Evolutionary conservation across 225 moss, liverwort and hornwort species (phyloP), one percentile per base, ranked within the genome.

Genomic region (Anthoceros angustus): DNA sequence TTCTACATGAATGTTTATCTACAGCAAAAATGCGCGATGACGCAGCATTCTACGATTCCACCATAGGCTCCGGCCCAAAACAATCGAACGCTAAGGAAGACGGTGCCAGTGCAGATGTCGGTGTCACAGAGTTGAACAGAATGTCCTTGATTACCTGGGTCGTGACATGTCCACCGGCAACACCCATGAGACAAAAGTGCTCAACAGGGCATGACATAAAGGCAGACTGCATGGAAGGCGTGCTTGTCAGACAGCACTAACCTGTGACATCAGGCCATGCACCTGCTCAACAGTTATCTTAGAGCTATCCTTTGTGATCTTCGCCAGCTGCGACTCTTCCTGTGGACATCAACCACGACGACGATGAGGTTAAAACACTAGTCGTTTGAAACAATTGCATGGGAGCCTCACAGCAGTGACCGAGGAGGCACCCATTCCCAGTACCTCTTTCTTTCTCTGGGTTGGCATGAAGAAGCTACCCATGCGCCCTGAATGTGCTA

Each of bases 241-340:
- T 32, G 32, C 32, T 46, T 11, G 45, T 16, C 45, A 55, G 16
- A 55, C 8, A 55, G 8, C 55, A 66, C 70, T 75, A 10, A 80
- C 86, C 83, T 94, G 93, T 66, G 95, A 98, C 98, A 98, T 92
- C 15, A 98, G 89, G 55, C 98, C 98, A 66, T 98, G 98, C 66
- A 98, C 82, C 75, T 92, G 98, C 80, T 98, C 98, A 72, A 98
- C 98, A 4, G 98, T 92, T 39, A 89, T 87, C 78, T 98, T 98
- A 32, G 92, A 98, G 70, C 92, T 98, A 76, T 98, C 95, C 12
- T 91, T 86, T n/a, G 95, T 89, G 66, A 98, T 98, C 71, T 98
- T 98, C 42, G 95, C 87, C 68, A 98, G 82, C 70, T 98, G 98
- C 14, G 98, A 92, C 62, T 98, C 92, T 77, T 98, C 98, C 98